These are phyloP conservation scores for Schizophyllum amplum DNA, from an alignment of 1,284 basidiomycete species.

Conservation along the genomic window DNA sequence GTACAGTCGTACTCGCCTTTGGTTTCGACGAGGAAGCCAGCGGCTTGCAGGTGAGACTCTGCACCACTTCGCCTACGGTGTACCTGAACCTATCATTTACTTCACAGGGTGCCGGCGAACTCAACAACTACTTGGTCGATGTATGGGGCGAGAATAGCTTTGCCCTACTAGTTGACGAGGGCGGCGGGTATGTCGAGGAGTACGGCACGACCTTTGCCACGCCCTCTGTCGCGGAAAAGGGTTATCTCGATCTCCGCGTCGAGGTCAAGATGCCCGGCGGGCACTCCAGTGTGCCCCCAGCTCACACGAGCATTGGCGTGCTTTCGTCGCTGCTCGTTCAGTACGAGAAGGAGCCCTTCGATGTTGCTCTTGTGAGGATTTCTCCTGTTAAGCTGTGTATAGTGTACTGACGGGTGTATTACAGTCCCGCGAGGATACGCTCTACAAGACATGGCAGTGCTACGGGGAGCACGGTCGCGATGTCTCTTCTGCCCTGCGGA, in stretches of 20 bases:
- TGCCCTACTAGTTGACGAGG: slow-evolving; percentile 38
- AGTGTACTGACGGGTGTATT: neutral
- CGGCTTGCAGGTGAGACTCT: slow-evolving; percentile 23
- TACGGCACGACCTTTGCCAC: slow-evolving; percentile 23
- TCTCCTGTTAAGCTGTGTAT: slow-evolving; percentile 8
- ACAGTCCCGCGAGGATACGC: slow-evolving; percentile 17
- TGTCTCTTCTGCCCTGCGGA: slow-evolving; percentile 23
- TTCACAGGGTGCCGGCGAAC: slow-evolving; percentile 30
- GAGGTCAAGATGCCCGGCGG: slow-evolving; percentile 38
- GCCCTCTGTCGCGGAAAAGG: slow-evolving; percentile 46
- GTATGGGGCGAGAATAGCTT: slow-evolving; percentile 41
- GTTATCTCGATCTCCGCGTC: slow-evolving; percentile 37
- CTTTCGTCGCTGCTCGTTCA: slow-evolving; percentile 30
- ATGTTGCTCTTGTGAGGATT: slow-evolving; percentile 10
- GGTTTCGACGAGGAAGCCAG: slow-evolving; percentile 56
- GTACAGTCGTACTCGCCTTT: slow-evolving; percentile 43
- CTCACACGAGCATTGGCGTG: slow-evolving; percentile 37
- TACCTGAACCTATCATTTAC: neutral
- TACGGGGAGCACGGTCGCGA: slow-evolving; percentile 27
- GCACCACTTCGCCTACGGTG: neutral
- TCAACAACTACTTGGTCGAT: slow-evolving; percentile 30
- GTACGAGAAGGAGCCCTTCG: slow-evolving; percentile 32
- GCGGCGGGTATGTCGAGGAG: slow-evolving; percentile 17
- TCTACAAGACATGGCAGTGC: slow-evolving; percentile 21
- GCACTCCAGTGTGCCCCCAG: slow-evolving; percentile 42